Percentiles rank a stretch among this genome's conserved stretches.
Evolutionary conservation across 2,329 filamentous ascomycete genomes (phyloP).

Genomic region (Fusarium albidum): DNA sequence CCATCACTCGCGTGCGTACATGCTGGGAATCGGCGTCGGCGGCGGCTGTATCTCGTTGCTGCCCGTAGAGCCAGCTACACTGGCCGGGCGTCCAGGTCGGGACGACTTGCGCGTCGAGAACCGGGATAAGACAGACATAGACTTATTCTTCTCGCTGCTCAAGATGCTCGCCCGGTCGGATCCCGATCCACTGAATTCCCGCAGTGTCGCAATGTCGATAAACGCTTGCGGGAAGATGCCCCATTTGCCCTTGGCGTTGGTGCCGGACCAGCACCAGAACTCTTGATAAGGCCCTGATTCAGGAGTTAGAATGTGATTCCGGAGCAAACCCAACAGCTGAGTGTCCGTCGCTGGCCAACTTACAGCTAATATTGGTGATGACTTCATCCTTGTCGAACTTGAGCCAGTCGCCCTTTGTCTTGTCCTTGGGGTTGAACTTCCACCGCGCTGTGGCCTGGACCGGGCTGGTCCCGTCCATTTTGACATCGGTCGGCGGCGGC

Average conservation of each 20-base stretch:
- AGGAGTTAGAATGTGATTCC: slow-evolving; percentile 13
- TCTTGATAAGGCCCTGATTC: slow-evolving; percentile 53
- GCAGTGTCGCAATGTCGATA: slow-evolving; percentile 56
- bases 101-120: slow-evolving; percentile 45
- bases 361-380: slow-evolving; percentile 70
- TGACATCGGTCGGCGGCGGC: slow-evolving; percentile 56
- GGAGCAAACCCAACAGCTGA: not conserved
- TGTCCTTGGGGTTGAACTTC: slow-evolving; percentile 60
- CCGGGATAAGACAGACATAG: slow-evolving; percentile 45
- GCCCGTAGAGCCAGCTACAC: slow-evolving; percentile 45
- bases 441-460: slow-evolving; percentile 60
- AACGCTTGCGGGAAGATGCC: slow-evolving; percentile 62
- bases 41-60: slow-evolving; percentile 41
- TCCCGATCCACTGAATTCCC: slow-evolving; percentile 43
- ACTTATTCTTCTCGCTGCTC: slow-evolving; percentile 47
- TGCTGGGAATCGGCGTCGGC: slow-evolving; percentile 23
- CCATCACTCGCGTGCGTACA: slow-evolving; percentile 12
- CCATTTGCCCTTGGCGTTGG: slow-evolving; percentile 59
- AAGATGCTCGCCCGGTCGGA: slow-evolving; percentile 43
- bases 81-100: slow-evolving; percentile 42
- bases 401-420: slow-evolving; percentile 56
- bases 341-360: slow-evolving; percentile 38
- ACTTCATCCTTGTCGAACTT: slow-evolving; percentile 71
- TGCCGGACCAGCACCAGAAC: slow-evolving; percentile 66
- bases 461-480: slow-evolving; percentile 55